Base-by-base conservation (phyloP, 331 rosid species). In the Ulmus americana region DNA sequence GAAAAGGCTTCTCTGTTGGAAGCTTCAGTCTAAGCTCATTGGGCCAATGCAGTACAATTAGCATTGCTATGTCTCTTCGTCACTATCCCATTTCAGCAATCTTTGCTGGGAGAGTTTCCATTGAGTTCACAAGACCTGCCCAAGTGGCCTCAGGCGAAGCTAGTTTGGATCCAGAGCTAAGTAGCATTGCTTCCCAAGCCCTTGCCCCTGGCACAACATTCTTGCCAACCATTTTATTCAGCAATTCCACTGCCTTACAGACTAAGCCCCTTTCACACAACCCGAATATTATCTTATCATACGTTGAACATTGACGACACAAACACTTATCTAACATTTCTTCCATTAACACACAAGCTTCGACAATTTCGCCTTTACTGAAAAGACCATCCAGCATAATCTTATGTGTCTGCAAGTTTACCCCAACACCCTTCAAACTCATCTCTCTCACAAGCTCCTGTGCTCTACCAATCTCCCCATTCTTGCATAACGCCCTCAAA, bases 161-260 rank as follows among this genome's bases (percentile, higher is more conserved):
- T 51, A 79, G 51, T 51, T 77, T 61, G 45, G 41, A 64, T 62
- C 78, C 77, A 47, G 61, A 71, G 71, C 77, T 69, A 45, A 72
- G 81, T 41, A 88, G 76, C 72, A 80, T 22, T 46, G 81, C 73
- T 68, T 86, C 87, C 96, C 94, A 85, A 61, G 88, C 65, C 67
- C 51, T 79, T 20, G 78, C 69, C 42, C 94, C 82, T 0, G 85
- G 90, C 14, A 52, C 77, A 72, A 76, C 80, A 10, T 75, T 67
- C 71, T 72, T 74, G 7, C 55, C 66, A 54, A 77, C 77, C 74
- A 76, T 56, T 70, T 77, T 80, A 74, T 59, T 45, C 79, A 76
- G 78, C 85, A 88, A 65, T 11, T 65, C 83, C 56, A 59, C n/a
- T 54, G 89, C 94, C 66, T 85, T 80, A 52, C 60, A 38, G 62